Base-by-base conservation (phyloP, 306 rosid species). In the Vigna hirtella region DNA sequence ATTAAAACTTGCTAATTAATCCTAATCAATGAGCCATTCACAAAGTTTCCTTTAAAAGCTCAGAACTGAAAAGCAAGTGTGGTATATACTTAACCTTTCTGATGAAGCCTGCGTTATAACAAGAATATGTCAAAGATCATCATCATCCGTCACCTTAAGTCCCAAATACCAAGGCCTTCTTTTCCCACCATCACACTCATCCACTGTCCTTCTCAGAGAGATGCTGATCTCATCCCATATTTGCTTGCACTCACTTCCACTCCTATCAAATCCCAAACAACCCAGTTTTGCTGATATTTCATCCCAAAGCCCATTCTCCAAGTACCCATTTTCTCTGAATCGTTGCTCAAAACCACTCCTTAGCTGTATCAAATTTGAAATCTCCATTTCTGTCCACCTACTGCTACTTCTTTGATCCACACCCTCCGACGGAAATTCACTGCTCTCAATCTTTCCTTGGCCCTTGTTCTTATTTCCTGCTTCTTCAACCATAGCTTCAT, bases 141-240 rank as follows among this genome's bases (percentile, higher is more conserved):
- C 83, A 75, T 82, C 89, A 80, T 82, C 87, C 57, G 79, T 88
- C 56, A 86, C 79, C 80, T 81, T 87, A 72, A 88, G 87, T 80
- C 91, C 92, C 88, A 85, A 82, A 79, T 75, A 75, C 84, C 84
- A 66, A 52, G 86, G 83, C 67, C 79, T 86, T 58, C 82, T 78
- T 79, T 71, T 80, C n/a, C 30, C 66, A 61, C 42, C 30, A 66
- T 22, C 59, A 71, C 55, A 56, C 45, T 65, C 68, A 18, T 42
- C 79, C 52, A 65, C 80, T 80, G 79, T 80, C 73, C 81, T 87
- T 83, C 80, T 84, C 0, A 77, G 83, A 49, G 83, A 81, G 2
- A 81, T 43, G 84, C 85, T 77, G 62, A 74, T 77, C 73, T 76
- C 81, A 84, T 86, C 76, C 88, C 88, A 87, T 78, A 81, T 83